Conservation (phyloP, 371 early-diverging fungal species). For the Rhizopus delemar region DNA sequence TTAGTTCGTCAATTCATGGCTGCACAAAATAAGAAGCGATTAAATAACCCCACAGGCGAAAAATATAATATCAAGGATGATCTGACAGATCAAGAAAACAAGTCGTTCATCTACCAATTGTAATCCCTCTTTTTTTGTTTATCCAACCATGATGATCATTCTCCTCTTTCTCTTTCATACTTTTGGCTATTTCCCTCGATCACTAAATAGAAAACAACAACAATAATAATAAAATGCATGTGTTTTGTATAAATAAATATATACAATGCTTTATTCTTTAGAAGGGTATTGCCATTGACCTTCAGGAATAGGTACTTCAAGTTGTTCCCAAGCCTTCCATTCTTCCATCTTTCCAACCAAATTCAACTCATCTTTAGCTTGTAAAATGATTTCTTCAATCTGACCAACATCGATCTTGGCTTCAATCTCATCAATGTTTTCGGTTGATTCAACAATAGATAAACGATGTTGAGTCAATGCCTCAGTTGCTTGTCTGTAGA, state of each 20-base stretch:
- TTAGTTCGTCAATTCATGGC: slow-evolving; percentile 23
- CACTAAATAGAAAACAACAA: too few relatives aligned
- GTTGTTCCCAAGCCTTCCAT: slow-evolving; percentile 83
- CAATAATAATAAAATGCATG: too few relatives aligned
- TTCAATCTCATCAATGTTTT: slow-evolving; percentile 77
- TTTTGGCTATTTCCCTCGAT: too few relatives aligned
- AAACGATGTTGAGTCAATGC: slow-evolving; percentile 78
- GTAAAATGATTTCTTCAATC: slow-evolving; percentile 88
- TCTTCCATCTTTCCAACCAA: slow-evolving; percentile 82
- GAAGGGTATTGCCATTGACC: slow-evolving; percentile 81
- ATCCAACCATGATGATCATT: background rate
- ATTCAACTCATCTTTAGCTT: slow-evolving; percentile 85
- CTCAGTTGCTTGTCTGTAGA: slow-evolving; percentile 84
- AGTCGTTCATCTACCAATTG: slow-evolving; percentile 22
- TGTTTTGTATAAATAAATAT: too few relatives aligned
- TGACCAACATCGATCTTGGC: slow-evolving; percentile 75
- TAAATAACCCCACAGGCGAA: slow-evolving; percentile 9
- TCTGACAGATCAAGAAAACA: slow-evolving; percentile 29
- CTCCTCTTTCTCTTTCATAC: too few relatives aligned
- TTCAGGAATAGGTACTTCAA: slow-evolving; percentile 75
- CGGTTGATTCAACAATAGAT: slow-evolving; percentile 69
- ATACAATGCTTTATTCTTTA: slow-evolving; percentile 36
- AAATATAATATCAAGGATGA: slow-evolving; percentile 18
- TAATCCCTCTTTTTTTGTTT: background rate
- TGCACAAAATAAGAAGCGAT: slow-evolving; percentile 24